Base-by-base conservation (phyloP, 164 flowering plant species). In the Piper betle region DNA sequence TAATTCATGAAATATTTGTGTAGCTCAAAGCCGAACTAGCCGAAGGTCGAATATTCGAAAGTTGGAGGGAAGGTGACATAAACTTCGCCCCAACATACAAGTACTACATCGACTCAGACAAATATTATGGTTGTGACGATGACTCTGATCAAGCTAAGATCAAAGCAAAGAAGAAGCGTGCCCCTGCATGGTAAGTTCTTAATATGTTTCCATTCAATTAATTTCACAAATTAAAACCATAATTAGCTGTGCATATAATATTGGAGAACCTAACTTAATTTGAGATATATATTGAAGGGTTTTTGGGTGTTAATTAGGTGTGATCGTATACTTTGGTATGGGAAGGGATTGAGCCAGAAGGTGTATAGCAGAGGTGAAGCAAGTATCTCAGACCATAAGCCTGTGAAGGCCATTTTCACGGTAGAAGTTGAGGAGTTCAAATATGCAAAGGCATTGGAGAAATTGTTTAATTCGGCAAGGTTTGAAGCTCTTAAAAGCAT, bases 31-130 rank as follows among this genome's bases (percentile, higher is more conserved):
- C 54, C 59, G 90, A 67, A 55, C 65, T 61, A 19, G 38, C 61
- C 20, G 62, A 61, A 38, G 70, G 70, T 16, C 64, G 62, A 50
- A 86, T 84, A 13, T 89, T 89, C 57, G 76, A 89, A 69, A 91
- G 96, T 1, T 89, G 96, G 96, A 73, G 64, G 19, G 96, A 89
- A 62, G 94, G 91, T 1, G 67, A 62, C 63, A 80, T 86, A 18
- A 83, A 80, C 66, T 90, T 90, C 63, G 85, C 97, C 5, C 97
- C 94, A 6, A 90, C 94, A 11, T 90, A 85, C 71, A 85, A 87
- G 73, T 87, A 90, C 54, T 82, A 86, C 55, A 60, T 72, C 19
- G 82, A 82, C 65, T 68, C 77, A 57, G 75, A 87, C 53, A 68
- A 75, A 6, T 90, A 87, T 65, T 82, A 87, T 15, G 97, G 94